phyloP scores from a whole-genome alignment of 306 rosid genomes.

The Malus orientalis region DNA sequence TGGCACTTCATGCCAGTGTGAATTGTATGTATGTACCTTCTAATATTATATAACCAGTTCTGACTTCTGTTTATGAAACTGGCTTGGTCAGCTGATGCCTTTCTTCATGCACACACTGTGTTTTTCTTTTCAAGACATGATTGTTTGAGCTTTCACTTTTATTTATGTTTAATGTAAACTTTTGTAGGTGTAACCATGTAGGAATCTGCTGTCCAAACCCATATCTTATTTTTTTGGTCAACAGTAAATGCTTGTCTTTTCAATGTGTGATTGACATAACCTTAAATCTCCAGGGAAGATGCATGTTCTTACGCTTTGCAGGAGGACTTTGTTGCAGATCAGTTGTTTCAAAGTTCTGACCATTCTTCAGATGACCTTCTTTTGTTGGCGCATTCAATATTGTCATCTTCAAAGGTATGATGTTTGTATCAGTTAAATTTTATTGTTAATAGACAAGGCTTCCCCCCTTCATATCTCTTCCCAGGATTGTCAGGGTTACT shows the following conservation, averaged over 20 bases:
- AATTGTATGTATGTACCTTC: neutral
- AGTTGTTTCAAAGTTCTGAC: conserved; percentile 77
- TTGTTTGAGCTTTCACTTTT: neutral
- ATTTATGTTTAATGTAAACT: neutral
- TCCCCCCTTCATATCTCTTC: too few species aligned
- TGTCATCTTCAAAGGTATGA: conserved; percentile 71
- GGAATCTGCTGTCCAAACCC: neutral
- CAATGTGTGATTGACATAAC: conserved; percentile 3
- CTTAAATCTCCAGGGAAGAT: conserved; percentile 51
- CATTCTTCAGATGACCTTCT: conserved; percentile 61
- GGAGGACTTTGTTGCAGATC: conserved; percentile 92
- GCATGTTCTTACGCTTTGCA: conserved; percentile 61
- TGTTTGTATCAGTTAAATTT: neutral
- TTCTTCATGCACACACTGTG: neutral
- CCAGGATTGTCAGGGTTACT: neutral
- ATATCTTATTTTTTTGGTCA: neutral
- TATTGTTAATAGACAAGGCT: neutral
- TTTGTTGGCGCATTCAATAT: conserved; percentile 46
- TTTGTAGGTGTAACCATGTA: neutral
- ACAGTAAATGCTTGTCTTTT: neutral
- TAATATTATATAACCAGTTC: neutral
- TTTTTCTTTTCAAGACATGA: neutral
- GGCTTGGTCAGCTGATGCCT: neutral
- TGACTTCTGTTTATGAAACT: neutral
- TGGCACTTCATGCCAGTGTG: neutral